These are phyloP conservation scores for Sarcodon sp. DNA, from an alignment of 768 basidiomycete genomes.

Conservation along the genomic window DNA sequence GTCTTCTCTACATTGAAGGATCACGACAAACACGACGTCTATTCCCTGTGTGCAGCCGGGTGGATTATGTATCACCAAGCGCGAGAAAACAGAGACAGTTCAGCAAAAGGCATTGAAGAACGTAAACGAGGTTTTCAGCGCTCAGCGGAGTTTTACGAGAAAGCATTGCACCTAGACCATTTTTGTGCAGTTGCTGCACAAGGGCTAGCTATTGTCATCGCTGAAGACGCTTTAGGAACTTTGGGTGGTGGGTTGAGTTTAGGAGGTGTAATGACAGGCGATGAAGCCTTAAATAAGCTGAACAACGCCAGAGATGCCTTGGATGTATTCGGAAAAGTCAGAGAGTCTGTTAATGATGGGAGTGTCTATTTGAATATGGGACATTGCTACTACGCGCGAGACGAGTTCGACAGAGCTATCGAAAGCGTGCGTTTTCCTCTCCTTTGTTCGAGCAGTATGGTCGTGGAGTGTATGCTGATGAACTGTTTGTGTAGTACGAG, in stretches of 20 bases:
- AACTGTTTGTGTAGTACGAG: conserved; percentile 53
- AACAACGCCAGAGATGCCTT: conserved; percentile 80
- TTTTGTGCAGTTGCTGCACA: conserved; percentile 89
- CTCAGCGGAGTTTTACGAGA: conserved; percentile 86
- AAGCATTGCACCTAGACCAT: conserved; percentile 75
- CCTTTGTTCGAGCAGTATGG: neutral
- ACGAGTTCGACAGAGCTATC: conserved; percentile 92
- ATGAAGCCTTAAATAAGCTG: conserved; percentile 53
- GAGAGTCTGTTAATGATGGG: conserved; percentile 72
- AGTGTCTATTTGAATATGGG: conserved; percentile 95
- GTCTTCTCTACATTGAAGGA: conserved; percentile 83
- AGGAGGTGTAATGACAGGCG: conserved; percentile 29
- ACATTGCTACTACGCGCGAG: conserved; percentile 85
- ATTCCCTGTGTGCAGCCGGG: conserved; percentile 82
- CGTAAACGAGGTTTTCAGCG: conserved; percentile 68
- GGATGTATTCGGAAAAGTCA: conserved; percentile 80
- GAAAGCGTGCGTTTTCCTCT: conserved; percentile 59
- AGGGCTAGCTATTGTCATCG: conserved; percentile 87
- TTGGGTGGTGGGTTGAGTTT: conserved; percentile 34
- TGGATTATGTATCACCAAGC: conserved; percentile 80
- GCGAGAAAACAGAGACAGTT: conserved; percentile 67
- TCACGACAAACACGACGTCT: conserved; percentile 78
- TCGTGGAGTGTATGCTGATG: neutral
- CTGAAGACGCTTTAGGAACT: conserved; percentile 78
- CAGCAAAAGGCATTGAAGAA: conserved; percentile 45